Evolutionary conservation across 2,329 filamentous ascomycete species (phyloP).

Genomic region (Septoria petroselini): DNA sequence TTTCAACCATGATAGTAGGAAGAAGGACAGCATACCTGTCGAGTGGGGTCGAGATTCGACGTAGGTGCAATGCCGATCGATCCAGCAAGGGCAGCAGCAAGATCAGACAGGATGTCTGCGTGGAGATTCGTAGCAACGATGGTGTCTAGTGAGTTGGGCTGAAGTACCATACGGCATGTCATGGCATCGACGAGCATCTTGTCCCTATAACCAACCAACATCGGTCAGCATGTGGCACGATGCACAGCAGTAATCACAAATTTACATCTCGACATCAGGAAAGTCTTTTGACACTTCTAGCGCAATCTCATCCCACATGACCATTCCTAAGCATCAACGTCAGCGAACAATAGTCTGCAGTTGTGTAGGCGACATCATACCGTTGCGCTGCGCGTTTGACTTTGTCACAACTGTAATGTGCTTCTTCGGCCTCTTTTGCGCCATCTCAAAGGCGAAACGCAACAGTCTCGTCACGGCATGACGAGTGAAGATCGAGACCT

Average conservation of each 20-base stretch:
- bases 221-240: not conserved
- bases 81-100: conserved; percentile 67
- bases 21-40: conserved; percentile 33
- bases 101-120: conserved; percentile 67
- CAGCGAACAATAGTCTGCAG: not conserved
- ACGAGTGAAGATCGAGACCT: conserved; percentile 63
- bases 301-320: conserved; percentile 65
- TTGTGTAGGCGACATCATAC: conserved; percentile 31
- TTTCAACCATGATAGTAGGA: not conserved
- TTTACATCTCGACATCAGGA: conserved; percentile 51
- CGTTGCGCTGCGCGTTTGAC: conserved; percentile 63
- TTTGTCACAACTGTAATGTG: conserved; percentile 63
- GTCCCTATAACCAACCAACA: conserved; percentile 42
- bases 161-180: conserved; percentile 62
- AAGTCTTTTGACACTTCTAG: conserved; percentile 55
- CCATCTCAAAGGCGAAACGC: conserved; percentile 62
- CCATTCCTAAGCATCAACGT: conserved; percentile 46
- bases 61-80: conserved; percentile 71
- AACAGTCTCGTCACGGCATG: conserved; percentile 59
- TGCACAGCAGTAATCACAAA: not conserved
- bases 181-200: conserved; percentile 68
- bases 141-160: conserved; percentile 59
- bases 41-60: conserved; percentile 64
- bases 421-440: conserved; percentile 56
- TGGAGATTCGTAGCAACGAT: conserved; percentile 62